Percentiles rank a stretch among this genome's conserved stretches.
Evolutionary conservation across 2,329 filamentous ascomycete species (phyloP).

Genomic region (Dactylellina sp.): DNA sequence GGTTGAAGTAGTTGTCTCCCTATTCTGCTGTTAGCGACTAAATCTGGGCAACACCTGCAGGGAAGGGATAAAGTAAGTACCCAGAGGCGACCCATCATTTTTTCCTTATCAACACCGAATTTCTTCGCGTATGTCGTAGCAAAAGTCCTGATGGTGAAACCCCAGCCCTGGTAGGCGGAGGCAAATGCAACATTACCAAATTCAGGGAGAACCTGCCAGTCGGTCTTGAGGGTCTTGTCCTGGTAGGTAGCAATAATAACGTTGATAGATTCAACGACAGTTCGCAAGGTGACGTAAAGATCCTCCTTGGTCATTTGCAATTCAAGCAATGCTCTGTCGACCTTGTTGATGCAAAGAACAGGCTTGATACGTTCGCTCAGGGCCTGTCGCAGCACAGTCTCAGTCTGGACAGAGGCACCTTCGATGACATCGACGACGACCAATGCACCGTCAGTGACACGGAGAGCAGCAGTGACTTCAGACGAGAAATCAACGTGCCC

Average conservation of each 20-base stretch:
- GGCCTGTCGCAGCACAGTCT: slow-evolving; percentile 98
- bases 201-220: slow-evolving; percentile 98
- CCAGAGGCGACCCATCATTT: slow-evolving; percentile 99
- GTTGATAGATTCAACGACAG: slow-evolving; percentile 99
- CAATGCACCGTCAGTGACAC: slow-evolving; percentile 99
- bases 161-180: slow-evolving; percentile 99
- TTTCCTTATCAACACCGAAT: slow-evolving; percentile 99
- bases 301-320: slow-evolving; percentile 99
- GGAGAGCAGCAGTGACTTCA: slow-evolving; percentile 98
- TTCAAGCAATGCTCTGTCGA: slow-evolving; percentile 98
- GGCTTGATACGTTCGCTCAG: slow-evolving; percentile 99
- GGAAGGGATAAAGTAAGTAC: slow-evolving; percentile 65
- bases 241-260: slow-evolving; percentile 99
- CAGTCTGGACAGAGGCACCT: slow-evolving; percentile 99
- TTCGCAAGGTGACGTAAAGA: slow-evolving; percentile 98
- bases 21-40: slow-evolving; percentile 60
- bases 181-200: slow-evolving; percentile 98
- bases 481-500: slow-evolving; percentile 99
- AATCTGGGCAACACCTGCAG: slow-evolving; percentile 62
- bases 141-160: slow-evolving; percentile 99
- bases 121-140: slow-evolving; percentile 97
- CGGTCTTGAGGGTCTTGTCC: slow-evolving; percentile 88
- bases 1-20: slow-evolving; percentile 99
- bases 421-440: slow-evolving; percentile 99
- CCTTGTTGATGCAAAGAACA: slow-evolving; percentile 99